Evolutionary conservation across 2,329 filamentous ascomycete genomes (phyloP).

Genomic region (Tolypocladium tropicale): DNA sequence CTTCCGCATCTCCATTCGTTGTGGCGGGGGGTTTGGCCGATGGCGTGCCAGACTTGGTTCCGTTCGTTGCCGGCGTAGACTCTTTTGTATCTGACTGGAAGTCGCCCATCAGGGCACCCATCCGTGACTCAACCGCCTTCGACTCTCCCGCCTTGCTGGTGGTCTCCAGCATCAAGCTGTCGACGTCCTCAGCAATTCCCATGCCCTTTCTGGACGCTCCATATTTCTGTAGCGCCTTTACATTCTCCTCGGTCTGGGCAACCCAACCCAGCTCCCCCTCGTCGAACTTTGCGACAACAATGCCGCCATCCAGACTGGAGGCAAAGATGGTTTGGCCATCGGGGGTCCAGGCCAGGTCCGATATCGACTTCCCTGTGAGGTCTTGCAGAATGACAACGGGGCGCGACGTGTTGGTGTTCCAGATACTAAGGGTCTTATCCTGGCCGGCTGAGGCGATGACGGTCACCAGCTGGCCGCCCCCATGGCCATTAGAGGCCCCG

Average conservation of each 20-base stretch:
- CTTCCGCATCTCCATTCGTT: slow-evolving; percentile 28
- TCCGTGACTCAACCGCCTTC: slow-evolving; percentile 81
- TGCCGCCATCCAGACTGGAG: slow-evolving; percentile 81
- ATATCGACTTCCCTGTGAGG: slow-evolving; percentile 81
- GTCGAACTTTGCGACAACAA: slow-evolving; percentile 73
- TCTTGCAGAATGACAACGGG: slow-evolving; percentile 88
- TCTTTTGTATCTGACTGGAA: slow-evolving; percentile 47
- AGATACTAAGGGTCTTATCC: slow-evolving; percentile 91
- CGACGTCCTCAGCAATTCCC: slow-evolving; percentile 86
- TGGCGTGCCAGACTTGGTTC: slow-evolving; percentile 31
- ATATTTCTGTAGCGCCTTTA: slow-evolving; percentile 86
- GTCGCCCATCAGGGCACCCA: slow-evolving; percentile 98
- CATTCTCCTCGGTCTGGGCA: slow-evolving; percentile 77
- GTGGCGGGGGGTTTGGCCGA: slow-evolving; percentile 23
- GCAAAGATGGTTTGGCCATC: slow-evolving; percentile 81
- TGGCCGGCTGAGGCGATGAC: slow-evolving; percentile 96
- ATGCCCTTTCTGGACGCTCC: slow-evolving; percentile 79
- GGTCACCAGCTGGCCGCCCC: slow-evolving; percentile 53
- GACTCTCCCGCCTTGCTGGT: slow-evolving; percentile 86
- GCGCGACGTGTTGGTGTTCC: slow-evolving; percentile 92
- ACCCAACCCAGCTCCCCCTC: slow-evolving; percentile 84
- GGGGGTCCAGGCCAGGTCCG: slow-evolving; percentile 87
- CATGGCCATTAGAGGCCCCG: slow-evolving; percentile 31
- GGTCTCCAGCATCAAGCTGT: slow-evolving; percentile 78
- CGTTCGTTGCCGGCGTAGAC: slow-evolving; percentile 35